Percentiles rank a stretch among this genome's conserved stretches.
These are phyloP conservation scores for Globisporangium acanthophoron DNA, from an alignment of 352 stramenopile species.

Conservation along the genomic window DNA sequence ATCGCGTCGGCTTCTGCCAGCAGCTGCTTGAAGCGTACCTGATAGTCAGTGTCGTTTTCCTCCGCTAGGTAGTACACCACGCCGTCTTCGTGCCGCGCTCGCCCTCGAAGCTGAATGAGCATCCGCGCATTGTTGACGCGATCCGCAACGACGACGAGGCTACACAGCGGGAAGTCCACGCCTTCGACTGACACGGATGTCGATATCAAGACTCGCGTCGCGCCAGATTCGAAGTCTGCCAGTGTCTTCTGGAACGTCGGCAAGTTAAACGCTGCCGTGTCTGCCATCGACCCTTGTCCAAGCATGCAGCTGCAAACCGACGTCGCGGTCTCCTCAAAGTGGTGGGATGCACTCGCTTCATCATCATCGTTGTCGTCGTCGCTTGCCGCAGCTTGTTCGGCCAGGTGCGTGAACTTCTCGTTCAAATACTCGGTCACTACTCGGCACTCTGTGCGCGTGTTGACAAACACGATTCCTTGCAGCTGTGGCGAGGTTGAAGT, in stretches of 20 bases:
- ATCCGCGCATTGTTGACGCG: conserved; percentile 47
- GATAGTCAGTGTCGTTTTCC: conserved; percentile 36
- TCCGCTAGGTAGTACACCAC: conserved; percentile 73
- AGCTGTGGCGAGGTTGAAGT: conserved; percentile 7
- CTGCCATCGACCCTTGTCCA: conserved; percentile 37
- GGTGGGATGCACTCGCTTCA: background rate
- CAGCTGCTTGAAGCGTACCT: conserved; percentile 44
- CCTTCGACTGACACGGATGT: conserved; percentile 76
- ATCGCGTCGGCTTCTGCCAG: conserved; percentile 43
- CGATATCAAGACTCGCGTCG: conserved; percentile 57
- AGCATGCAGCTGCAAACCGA: conserved; percentile 57
- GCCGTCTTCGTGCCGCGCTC: conserved; percentile 68
- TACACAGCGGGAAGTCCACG: conserved; percentile 75
- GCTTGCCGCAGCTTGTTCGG: background rate
- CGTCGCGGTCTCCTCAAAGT: too few species aligned
- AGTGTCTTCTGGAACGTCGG: conserved; percentile 55
- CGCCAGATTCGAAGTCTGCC: conserved; percentile 47
- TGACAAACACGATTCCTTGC: conserved; percentile 84
- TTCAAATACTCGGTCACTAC: conserved; percentile 79
- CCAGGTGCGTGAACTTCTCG: conserved; percentile 30
- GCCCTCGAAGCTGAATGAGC: conserved; percentile 69
- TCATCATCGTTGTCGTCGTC: conserved; percentile 16
- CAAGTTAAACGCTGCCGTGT: conserved; percentile 54
- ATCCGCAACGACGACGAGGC: conserved; percentile 58
- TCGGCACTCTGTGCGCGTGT: conserved; percentile 74